Evolutionary conservation across 2,329 filamentous ascomycete species (phyloP).

Genomic region (Pyricularia sp.): DNA sequence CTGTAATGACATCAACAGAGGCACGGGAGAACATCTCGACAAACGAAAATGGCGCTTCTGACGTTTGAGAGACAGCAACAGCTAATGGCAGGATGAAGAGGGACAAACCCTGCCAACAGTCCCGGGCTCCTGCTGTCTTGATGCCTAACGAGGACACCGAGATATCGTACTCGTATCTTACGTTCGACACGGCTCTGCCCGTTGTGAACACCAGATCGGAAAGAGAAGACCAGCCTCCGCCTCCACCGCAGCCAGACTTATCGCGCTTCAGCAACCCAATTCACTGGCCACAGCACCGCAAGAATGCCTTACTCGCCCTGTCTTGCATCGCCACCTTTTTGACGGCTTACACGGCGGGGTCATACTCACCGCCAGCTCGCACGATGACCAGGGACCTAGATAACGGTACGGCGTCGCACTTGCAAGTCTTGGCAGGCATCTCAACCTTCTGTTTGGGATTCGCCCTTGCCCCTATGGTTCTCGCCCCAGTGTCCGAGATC

Average conservation of each 20-base stretch:
- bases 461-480: slow-evolving; percentile 69
- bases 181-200: slow-evolving; percentile 26
- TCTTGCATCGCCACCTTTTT: slow-evolving; percentile 64
- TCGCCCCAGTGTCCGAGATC: slow-evolving; percentile 80
- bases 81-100: background rate
- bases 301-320: slow-evolving; percentile 57
- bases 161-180: slow-evolving; percentile 21
- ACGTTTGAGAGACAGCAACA: background rate
- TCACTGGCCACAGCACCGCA: slow-evolving; percentile 56
- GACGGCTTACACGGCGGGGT: slow-evolving; percentile 69
- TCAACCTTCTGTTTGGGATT: slow-evolving; percentile 76
- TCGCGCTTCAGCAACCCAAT: slow-evolving; percentile 56
- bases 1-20: background rate
- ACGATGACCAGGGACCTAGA: slow-evolving; percentile 53
- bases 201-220: slow-evolving; percentile 8
- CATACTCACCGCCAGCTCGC: slow-evolving; percentile 57
- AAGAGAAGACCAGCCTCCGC: slow-evolving; percentile 10
- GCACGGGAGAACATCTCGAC: background rate
- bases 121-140: background rate
- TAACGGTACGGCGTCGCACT: slow-evolving; percentile 32
- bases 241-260: slow-evolving; percentile 44
- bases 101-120: background rate
- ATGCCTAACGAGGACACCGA: background rate
- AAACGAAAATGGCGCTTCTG: background rate
- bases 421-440: slow-evolving; percentile 62